phyloP scores from a whole-genome alignment of 208 protist species.

The Leishmania tarentolae region DNA sequence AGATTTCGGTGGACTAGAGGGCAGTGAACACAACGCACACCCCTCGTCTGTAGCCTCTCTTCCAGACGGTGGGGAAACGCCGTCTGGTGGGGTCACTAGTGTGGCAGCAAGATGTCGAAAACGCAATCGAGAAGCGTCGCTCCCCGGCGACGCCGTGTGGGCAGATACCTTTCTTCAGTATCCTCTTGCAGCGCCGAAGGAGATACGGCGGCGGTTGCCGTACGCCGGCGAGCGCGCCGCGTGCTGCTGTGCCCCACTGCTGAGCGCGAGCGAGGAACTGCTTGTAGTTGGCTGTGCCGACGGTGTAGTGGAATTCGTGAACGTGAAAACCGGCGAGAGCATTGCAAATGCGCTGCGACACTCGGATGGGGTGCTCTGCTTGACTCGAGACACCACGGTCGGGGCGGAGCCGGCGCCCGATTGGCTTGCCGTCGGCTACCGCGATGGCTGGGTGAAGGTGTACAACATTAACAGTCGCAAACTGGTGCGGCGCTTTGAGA shows the following conservation, averaged over 20 bases:
- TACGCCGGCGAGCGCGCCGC: constrained; percentile 41
- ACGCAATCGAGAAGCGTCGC: constrained; percentile 6
- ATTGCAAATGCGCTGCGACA: constrained; percentile 46
- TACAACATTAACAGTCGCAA: constrained; percentile 71
- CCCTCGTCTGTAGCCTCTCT: neutral
- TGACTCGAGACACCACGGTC: constrained; percentile 37
- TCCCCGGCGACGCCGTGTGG: constrained; percentile 21
- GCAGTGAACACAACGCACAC: neutral
- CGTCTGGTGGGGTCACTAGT: neutral
- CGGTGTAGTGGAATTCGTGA: constrained; percentile 65
- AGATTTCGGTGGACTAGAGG: neutral
- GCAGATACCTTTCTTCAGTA: constrained; percentile 36
- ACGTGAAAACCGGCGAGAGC: constrained; percentile 23
- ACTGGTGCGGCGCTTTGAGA: constrained; percentile 71
- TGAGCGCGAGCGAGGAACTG: constrained; percentile 17
- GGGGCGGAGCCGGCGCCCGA: constrained; percentile 12
- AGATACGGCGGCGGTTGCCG: constrained; percentile 31
- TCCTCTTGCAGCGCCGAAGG: constrained; percentile 37
- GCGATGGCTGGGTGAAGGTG: constrained; percentile 82
- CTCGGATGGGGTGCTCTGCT: constrained; percentile 52
- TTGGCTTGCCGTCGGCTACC: constrained; percentile 83
- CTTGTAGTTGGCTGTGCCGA: constrained; percentile 63
- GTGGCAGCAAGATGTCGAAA: constrained; percentile 8
- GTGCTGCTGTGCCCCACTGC: constrained; percentile 30
- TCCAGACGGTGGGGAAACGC: neutral